These are phyloP conservation scores for Scenedesmus sp. DNA, from an alignment of 163 green algal genomes.

Conservation along the genomic window DNA sequence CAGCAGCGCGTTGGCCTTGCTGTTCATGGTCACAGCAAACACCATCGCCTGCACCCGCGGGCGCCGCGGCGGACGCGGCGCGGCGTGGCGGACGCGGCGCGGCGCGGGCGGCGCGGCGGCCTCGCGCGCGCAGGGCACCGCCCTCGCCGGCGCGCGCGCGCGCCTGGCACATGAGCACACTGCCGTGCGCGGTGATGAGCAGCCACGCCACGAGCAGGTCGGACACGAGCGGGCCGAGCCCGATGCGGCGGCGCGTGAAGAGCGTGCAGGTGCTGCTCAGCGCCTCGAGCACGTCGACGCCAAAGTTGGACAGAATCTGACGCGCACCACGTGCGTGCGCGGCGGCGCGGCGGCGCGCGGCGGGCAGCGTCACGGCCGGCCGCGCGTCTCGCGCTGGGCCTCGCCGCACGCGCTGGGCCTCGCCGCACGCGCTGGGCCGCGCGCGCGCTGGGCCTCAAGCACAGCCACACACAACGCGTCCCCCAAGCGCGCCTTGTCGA, in stretches of 20 bases:
- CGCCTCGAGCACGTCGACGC: slow-evolving; percentile 87
- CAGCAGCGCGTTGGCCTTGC: slow-evolving; percentile 82
- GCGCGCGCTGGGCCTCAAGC: no score
- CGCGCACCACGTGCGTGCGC: not conserved
- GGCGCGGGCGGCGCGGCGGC: no score
- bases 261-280: slow-evolving; percentile 82
- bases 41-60: slow-evolving; percentile 79
- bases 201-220: slow-evolving; percentile 67
- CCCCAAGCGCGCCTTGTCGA: slow-evolving; percentile 89
- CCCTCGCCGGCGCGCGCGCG: no score
- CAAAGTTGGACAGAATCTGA: slow-evolving; percentile 92
- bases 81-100: not conserved
- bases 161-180: slow-evolving; percentile 75
- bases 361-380: no score
- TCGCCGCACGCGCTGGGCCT: no score
- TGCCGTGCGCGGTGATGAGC: slow-evolving; percentile 70
- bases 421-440: no score
- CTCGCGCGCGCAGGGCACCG: no score
- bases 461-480: no score
- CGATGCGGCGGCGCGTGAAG: slow-evolving; percentile 42
- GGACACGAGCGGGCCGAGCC: slow-evolving; percentile 50
- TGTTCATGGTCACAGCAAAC: slow-evolving; percentile 95
- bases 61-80: not conserved
- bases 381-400: no score
- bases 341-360: not conserved